Percentiles rank a stretch among this genome's conserved stretches.
Evolutionary conservation across 139 green algal species (phyloP).

Genomic region (Gonium pectorale): DNA sequence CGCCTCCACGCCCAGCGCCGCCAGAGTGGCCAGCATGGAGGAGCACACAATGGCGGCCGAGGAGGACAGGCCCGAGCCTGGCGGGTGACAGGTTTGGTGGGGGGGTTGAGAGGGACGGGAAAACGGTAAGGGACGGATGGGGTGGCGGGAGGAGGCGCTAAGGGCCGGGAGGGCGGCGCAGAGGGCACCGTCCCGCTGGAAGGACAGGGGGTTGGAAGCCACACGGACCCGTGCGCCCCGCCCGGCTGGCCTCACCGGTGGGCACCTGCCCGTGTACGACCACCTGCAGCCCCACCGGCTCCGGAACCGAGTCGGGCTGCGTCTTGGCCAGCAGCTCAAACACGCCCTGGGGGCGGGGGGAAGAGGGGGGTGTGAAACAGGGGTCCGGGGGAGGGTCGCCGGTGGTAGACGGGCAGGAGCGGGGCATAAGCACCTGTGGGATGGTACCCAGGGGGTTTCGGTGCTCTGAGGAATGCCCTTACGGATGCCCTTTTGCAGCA

Average conservation of each 20-base stretch:
- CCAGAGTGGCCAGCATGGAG: slow-evolving; percentile 84
- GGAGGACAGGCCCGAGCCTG: slow-evolving; percentile 91
- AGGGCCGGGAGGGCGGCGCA: no score
- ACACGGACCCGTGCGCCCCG: no score
- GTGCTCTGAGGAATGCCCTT: no score
- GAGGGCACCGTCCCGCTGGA: no score
- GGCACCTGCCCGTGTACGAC: slow-evolving; percentile 91
- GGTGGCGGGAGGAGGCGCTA: no score
- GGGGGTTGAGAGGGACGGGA: neutral
- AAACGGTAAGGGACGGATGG: no score
- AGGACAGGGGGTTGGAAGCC: no score
- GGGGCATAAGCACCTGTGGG: no score
- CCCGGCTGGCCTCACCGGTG: slow-evolving; percentile 61
- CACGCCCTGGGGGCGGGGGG: slow-evolving; percentile 59
- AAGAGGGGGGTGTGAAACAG: neutral
- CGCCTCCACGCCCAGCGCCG: slow-evolving; percentile 51
- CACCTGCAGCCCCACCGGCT: slow-evolving; percentile 79
- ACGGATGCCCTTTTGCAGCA: no score
- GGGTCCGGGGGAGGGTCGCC: neutral
- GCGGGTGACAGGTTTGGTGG: neutral
- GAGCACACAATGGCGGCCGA: slow-evolving; percentile 92
- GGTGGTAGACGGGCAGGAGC: no score
- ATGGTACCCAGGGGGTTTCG: no score
- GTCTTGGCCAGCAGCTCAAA: slow-evolving; percentile 70
- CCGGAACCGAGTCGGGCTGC: slow-evolving; percentile 43